Base-by-base conservation (phyloP, 2,329 filamentous ascomycete species). In the Whalleya microplaca region DNA sequence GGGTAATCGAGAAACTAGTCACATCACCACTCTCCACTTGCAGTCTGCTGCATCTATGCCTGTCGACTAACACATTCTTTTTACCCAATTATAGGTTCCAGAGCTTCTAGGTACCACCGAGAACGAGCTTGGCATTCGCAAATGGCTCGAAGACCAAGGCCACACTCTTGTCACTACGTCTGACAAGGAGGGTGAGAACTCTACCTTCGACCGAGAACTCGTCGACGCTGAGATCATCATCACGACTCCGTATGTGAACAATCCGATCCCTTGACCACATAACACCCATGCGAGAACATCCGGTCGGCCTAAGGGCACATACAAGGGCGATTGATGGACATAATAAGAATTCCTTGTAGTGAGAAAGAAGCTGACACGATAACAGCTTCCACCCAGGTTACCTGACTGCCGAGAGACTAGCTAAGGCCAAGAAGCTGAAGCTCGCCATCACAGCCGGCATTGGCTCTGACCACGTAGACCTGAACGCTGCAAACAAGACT, bases 341-440 rank as follows among this genome's bases (percentile, higher is more conserved):
- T 6, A 16, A 37, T 16, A 37, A 6, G 8, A 6, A 14, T 3
- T 37, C 32, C n/a, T n/a, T n/a, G n/a, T 41, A n/a, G 37, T 21
- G 16, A 27, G 23, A 27, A 19, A 37, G 43, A 48, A 20, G 53
- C 64, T 66, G 54, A 68, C 58, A 48, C 40, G 43, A 27, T 37
- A 1, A 53, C 68, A 96, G 91, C 73, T 98, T 98, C 89, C 94
- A 98, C 83, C 94, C 94, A 52, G 95, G 94, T 64, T 99, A 99
- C 84, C 89, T 99, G 57, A 98, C 91, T 48, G 92, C 91, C 52
- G 94, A 98, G 82, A 93, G 95, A 73, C 87, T 99, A 54, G 92
- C 92, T 71, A 96, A 95, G 83, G 95, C 95, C 67, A 98, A 98
- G 90, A 98, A 99, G 56, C 90, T 99, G 72, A 98, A 98, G 87